Evolutionary conservation across 2,329 filamentous ascomycete genomes (phyloP), one percentile per base, ranked within the genome.

Genomic region (Aaosphaeria pasadenensis): DNA sequence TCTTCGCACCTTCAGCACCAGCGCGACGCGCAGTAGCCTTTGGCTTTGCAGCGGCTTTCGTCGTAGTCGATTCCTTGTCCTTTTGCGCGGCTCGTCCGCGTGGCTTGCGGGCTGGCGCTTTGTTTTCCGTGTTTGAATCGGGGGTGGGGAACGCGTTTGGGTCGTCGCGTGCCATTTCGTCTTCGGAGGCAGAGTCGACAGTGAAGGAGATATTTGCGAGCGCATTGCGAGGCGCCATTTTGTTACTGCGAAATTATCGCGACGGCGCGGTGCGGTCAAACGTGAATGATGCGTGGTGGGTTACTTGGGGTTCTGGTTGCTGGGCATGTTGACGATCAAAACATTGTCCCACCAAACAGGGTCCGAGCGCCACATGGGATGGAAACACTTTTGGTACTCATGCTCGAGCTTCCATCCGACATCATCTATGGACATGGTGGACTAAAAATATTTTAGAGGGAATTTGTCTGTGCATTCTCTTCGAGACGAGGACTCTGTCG

Each of bases 111-210:
- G 53, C 48, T 4, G 64, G 63, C 51, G 61, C 63, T 46, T 61
- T 61, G 60, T 71, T 73, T 52, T 73, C 71, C 31, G 62, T 58
- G 47, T 66, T 68, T n/a, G 71, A 71, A 43, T 73, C 70, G 13
- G 69, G 69, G 11, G 69, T 72, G 5, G 63, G 65, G 43, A 69
- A 66, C 43, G 58, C 56, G 53, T 63, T 61, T 51, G 64, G 57
- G 47, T 71, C 62, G 59, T 64, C 62, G 48, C 54, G 49, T 5
- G 63, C 62, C 56, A 71, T 64, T 52, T 74, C 70, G 55, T 73
- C 70, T 51, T 71, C 71, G 29, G 71, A 72, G 39, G 58, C 65
- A n/a, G 67, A 67, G 42, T 72, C 69, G 36, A 72, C 62, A 39
- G 69, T 70, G 44, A 67, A 66, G 39, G 71, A 71, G 6, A 72